Evolutionary conservation across 805 yeast species (phyloP), one percentile per base, ranked within the genome.

Genomic region (Tetrapisispora pingtungensis): DNA sequence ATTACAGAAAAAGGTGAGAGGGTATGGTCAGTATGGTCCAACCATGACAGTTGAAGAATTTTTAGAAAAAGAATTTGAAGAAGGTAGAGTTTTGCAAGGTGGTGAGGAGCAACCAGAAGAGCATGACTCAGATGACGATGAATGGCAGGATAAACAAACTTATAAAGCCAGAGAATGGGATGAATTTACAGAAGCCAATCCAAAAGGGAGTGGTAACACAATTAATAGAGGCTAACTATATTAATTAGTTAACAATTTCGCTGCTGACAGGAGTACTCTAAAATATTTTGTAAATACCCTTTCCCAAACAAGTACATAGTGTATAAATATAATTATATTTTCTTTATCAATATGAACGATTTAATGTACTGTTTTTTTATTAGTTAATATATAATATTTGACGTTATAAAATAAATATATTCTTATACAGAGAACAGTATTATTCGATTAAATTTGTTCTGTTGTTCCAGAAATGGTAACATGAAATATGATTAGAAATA

Each of bases 11-110:
- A 76, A 80, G 54, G 96, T 89, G 0, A 78, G 76, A 53, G 96
- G 97, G 1, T 86, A 94, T 2, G 98, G 97, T 1, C 97, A 93
- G 64, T 78, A 74, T 22, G 70, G 90, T 26, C 98, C 98, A 2
- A 86, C 97, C 0, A 86, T 93, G 93, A 71, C 95, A 0, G 88
- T 93, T 0, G 98, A 93, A 51, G 97, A 93, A 54, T 81, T 84
- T 48, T 68, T 93, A 42, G 95, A 88, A 40, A 78, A 86, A 53
- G 98, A 93, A 59, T 69, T 84, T 49, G 79, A 80, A 17, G 80
- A 84, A 54, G 96, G 96, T 2, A 89, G 90, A 45, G 83, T 89
- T 72, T 69, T 76, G 33, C 68, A 68, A 56, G 58, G 77, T 63
- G 58, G 79, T 62, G 57, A 68, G 57, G 42, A 56, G 33, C 47